Percentiles rank a stretch among this genome's conserved stretches.
These are phyloP conservation scores for Cunninghamia lanceolata DNA, from an alignment of 75 land plant genomes.

Conservation along the genomic window DNA sequence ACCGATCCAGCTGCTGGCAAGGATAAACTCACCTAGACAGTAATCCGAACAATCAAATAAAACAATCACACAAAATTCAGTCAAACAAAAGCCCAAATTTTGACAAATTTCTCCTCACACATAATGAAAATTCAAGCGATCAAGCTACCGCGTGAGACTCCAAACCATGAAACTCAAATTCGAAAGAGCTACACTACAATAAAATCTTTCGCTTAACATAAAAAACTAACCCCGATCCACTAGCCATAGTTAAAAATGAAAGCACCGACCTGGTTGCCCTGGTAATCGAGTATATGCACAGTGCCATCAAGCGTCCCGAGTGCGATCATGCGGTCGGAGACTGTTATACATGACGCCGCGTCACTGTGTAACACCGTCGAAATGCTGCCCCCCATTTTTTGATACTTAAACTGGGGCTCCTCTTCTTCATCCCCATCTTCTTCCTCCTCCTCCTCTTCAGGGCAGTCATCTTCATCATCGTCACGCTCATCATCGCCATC, in stretches of 20 bases:
- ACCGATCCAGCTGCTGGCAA: not conserved
- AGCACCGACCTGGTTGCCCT: constrained; percentile 77
- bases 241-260: not conserved
- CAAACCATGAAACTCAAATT: not conserved
- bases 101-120: not conserved
- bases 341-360: constrained; percentile 69
- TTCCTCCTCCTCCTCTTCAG: constrained; percentile 57
- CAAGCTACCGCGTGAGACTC: not conserved
- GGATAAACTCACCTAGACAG: not conserved
- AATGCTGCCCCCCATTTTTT: constrained; percentile 89
- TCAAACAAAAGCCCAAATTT: not conserved
- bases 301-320: constrained; percentile 74
- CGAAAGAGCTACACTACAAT: not conserved
- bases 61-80: not conserved
- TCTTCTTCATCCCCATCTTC: constrained; percentile 79
- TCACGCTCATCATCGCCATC: constrained; percentile 61
- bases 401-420: constrained; percentile 93
- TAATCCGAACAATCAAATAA: not conserved
- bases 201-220: not conserved
- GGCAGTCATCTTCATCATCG: constrained; percentile 39
- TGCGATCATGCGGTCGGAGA: constrained; percentile 75
- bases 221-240: not conserved
- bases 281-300: constrained; percentile 68
- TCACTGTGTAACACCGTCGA: constrained; percentile 58
- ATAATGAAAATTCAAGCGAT: not conserved